Evolutionary conservation across 345 rosid species (phyloP), one percentile per base, ranked within the genome.

Genomic region (Eucalyptus brandiana): DNA sequence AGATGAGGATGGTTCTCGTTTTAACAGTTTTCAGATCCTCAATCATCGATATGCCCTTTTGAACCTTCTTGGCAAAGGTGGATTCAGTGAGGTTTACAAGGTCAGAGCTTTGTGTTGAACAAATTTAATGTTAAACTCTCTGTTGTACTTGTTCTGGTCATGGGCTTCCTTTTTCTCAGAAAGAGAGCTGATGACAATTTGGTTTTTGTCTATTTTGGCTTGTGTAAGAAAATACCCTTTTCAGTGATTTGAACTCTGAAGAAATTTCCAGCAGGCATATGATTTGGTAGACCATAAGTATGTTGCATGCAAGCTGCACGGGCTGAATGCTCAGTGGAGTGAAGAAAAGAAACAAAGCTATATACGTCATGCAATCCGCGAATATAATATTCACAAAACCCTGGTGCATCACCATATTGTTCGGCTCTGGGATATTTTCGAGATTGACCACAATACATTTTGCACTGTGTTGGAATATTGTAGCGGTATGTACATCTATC

Each of bases 31-130:
- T 88, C 99, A 95, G 95, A 95, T 98, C 93, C 92, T 98, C 92
- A 96, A 96, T 91, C 92, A 91, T 89, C 91, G 99, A 89, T 98
- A 96, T 93, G 97, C 99, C 87, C 98, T 98, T 88, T 87, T 98
- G 89, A 98, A 98, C 89, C 99, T 98, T 91, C 98, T 98, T 91
- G 99, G 99, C 23, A 98, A 96, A 93, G 99, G 99, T 58, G 99
- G 99, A 91, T 98, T 98, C 90, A 98, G 99, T 91, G 99, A 98
- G 95, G 99, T 98, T 91, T 98, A 96, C 90, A 98, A 98, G 99
- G 99, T 98, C 93, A 93, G 97, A 93, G 90, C 62, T 34, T 50
- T n/a, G 53, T 65, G 56, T 76, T 40, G 18, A 80, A 53, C 89
- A 69, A 80, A 72, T 90, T 86, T 88, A 34, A 86, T 34, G 30